A percentile compares a stretch with the other conserved stretches of the same genome.
phyloP scores from a whole-genome alignment of 2,329 filamentous ascomycete genomes.

The Stachybotrys echinatus region DNA sequence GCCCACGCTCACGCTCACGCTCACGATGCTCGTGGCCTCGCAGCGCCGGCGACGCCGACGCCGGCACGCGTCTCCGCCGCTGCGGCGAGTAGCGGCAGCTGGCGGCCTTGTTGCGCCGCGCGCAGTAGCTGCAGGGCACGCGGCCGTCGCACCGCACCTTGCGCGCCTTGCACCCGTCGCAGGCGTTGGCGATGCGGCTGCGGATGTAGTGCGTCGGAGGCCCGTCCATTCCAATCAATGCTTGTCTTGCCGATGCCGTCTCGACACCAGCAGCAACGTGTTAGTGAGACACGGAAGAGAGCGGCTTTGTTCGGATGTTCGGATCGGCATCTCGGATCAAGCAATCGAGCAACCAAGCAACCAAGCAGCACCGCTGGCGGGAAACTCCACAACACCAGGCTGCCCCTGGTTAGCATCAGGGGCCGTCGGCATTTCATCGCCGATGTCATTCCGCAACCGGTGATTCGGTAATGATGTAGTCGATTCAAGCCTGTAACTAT shows the following conservation, averaged over 20 bases:
- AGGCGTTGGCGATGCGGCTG: constrained; percentile 46
- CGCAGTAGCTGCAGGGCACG: constrained; percentile 47
- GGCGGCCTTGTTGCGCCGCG: constrained; percentile 33
- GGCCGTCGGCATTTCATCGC: background rate
- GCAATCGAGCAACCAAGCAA: too few species aligned
- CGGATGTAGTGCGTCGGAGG: constrained; percentile 21
- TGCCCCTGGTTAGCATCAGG: background rate
- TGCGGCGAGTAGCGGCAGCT: constrained; percentile 43
- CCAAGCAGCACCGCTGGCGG: too few species aligned
- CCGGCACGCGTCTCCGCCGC: constrained; percentile 21
- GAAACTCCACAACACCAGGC: background rate
- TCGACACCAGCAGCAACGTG: too few species aligned
- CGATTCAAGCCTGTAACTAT: background rate
- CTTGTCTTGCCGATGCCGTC: too few species aligned
- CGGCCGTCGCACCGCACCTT: constrained; percentile 52
- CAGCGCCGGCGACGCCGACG: constrained; percentile 8
- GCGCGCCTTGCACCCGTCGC: constrained; percentile 47
- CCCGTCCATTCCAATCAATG: too few species aligned
- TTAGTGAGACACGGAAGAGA: background rate
- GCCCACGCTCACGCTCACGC: too few species aligned
- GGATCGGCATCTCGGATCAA: background rate
- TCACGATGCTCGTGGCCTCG: constrained; percentile 6
- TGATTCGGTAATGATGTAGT: background rate
- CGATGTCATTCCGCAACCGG: background rate
- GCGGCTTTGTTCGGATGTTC: background rate